Percentiles rank a stretch among this genome's conserved stretches.
Evolutionary conservation across 441 rosid genomes (phyloP).

Genomic region (Populus hybrid): DNA sequence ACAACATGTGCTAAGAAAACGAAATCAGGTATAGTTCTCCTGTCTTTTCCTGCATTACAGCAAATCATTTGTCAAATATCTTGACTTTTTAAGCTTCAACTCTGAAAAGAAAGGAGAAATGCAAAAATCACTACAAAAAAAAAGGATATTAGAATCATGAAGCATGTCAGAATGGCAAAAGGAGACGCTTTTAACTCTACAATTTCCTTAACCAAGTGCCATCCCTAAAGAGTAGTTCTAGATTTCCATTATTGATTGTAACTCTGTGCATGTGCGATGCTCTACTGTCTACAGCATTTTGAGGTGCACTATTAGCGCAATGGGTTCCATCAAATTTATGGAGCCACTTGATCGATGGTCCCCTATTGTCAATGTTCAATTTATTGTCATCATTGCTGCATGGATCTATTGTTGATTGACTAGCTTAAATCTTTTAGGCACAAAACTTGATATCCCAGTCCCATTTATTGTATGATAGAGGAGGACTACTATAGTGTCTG

Average conservation of each 20-base stretch:
- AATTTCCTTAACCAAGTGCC: not conserved
- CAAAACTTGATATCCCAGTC: not conserved
- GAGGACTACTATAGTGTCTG: not conserved
- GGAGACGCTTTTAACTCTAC: not conserved
- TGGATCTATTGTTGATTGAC: too few species aligned
- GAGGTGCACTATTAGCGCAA: not conserved
- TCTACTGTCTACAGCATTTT: not conserved
- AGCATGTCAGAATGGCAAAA: not conserved
- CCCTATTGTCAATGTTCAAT: not conserved
- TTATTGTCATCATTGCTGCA: not conserved
- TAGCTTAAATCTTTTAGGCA: not conserved
- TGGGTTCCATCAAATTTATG: not conserved
- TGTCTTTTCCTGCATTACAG: slow-evolving; percentile 28
- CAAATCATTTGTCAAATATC: not conserved
- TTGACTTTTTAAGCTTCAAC: not conserved
- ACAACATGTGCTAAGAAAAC: too few species aligned
- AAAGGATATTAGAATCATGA: not conserved
- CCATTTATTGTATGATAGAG: not conserved
- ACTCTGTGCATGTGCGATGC: not conserved
- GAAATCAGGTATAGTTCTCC: slow-evolving; percentile 63
- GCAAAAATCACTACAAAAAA: not conserved
- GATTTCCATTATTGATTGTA: not conserved
- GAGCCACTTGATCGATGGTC: not conserved
- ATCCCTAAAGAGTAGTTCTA: not conserved
- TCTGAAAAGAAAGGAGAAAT: not conserved